A percentile compares a stretch with the other conserved stretches of the same genome.
phyloP scores from a whole-genome alignment of 192 early-diverging fungal species.

The Podila minutissima region DNA sequence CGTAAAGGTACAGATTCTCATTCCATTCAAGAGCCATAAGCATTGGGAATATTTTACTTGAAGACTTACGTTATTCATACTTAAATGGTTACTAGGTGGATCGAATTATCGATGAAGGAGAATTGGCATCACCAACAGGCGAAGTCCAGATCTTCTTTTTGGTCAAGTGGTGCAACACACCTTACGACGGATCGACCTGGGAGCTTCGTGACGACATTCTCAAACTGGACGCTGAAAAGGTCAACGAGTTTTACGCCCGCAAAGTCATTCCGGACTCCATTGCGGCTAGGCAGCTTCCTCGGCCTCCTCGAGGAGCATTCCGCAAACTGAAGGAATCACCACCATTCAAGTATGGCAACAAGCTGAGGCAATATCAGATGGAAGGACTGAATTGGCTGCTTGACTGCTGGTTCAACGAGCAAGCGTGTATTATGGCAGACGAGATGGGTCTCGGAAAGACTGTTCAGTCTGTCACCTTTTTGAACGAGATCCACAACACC shows the following conservation, averaged over 20 bases:
- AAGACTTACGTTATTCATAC: neutral
- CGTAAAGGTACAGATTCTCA: conserved; percentile 56
- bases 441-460: conserved; percentile 96
- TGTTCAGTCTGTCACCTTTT: conserved; percentile 80
- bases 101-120: conserved; percentile 86
- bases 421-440: conserved; percentile 99
- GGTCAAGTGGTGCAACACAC: conserved; percentile 78
- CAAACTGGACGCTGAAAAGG: conserved; percentile 69
- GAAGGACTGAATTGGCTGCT: conserved; percentile 88
- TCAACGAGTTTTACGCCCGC: conserved; percentile 73
- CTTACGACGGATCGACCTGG: conserved; percentile 83
- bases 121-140: conserved; percentile 62
- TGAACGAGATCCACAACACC: conserved; percentile 72
- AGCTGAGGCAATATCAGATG: conserved; percentile 78
- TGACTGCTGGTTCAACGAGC: conserved; percentile 79
- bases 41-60: neutral
- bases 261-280: conserved; percentile 67
- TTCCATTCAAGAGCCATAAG: too few species aligned
- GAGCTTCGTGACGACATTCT: conserved; percentile 63
- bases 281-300: conserved; percentile 47
- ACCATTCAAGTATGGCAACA: conserved; percentile 75
- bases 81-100: conserved; percentile 64
- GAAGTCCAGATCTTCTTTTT: conserved; percentile 71
- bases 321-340: conserved; percentile 72
- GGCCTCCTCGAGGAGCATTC: conserved; percentile 60